Conservation (phyloP, 2,329 filamentous ascomycete species). For the Fusarium mangiferae region DNA sequence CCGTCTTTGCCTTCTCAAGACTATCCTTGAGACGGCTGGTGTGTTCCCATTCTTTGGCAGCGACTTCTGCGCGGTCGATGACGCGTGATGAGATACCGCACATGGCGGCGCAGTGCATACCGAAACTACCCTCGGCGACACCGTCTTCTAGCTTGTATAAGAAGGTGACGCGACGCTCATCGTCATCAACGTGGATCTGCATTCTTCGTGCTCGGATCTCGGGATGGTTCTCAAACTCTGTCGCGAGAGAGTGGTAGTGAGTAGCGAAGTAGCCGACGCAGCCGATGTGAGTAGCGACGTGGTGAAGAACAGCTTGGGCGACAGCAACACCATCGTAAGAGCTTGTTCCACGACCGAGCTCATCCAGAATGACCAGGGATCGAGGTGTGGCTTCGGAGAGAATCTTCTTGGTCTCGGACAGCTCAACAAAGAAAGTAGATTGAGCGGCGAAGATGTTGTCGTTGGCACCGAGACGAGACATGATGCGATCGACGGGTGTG, state of each 20-base stretch:
- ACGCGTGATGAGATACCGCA: conserved; percentile 88
- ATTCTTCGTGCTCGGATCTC: conserved; percentile 89
- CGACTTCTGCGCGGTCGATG: conserved; percentile 86
- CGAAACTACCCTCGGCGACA: conserved; percentile 95
- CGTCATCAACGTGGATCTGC: conserved; percentile 93
- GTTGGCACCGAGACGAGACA: conserved; percentile 96
- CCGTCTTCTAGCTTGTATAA: conserved; percentile 93
- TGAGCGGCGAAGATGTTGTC: conserved; percentile 99
- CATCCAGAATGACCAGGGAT: conserved; percentile 95
- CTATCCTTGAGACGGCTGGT: conserved; percentile 91
- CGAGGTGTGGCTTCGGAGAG: conserved; percentile 92
- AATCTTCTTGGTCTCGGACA: conserved; percentile 98
- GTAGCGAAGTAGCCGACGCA: conserved; percentile 97
- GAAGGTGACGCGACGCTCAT: conserved; percentile 89
- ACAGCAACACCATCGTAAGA: conserved; percentile 98
- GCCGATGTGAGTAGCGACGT: conserved; percentile 91
- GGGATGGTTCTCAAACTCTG: conserved; percentile 89
- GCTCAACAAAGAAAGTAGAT: conserved; percentile 97
- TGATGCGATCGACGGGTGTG: conserved; percentile 95
- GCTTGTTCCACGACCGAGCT: conserved; percentile 92
- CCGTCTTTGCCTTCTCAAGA: conserved; percentile 80
- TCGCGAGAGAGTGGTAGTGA: conserved; percentile 93
- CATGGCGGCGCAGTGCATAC: conserved; percentile 99
- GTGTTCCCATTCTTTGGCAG: conserved; percentile 93
- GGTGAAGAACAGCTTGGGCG: conserved; percentile 95